phyloP scores from a whole-genome alignment of 108 stramenopile genomes.

The Aureococcus anophagefferens region DNA sequence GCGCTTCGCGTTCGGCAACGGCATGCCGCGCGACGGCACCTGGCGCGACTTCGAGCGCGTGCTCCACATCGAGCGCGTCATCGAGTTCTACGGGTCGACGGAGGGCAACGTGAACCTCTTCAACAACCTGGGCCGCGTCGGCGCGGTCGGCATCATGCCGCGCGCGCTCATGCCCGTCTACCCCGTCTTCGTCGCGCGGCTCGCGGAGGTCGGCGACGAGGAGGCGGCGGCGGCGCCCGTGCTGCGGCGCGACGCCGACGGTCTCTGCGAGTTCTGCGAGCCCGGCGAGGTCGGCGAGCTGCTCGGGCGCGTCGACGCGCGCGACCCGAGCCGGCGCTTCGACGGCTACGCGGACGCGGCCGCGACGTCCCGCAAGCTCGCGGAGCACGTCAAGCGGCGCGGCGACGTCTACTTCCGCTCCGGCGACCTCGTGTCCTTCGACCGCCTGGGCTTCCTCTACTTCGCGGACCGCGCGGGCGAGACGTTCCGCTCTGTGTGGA shows the following conservation, averaged over 20 bases:
- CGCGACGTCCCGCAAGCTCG: conserved; percentile 40
- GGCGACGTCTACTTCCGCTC: conserved; percentile 43
- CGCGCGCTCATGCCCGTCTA: not conserved
- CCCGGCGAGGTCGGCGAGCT: conserved; percentile 39
- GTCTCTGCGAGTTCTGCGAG: conserved; percentile 21
- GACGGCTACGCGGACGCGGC: conserved; percentile 41
- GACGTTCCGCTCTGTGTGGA: too few species aligned
- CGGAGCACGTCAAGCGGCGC: conserved; percentile 23
- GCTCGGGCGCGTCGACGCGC: conserved; percentile 32
- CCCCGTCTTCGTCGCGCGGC: not conserved
- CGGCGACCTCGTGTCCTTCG: conserved; percentile 39
- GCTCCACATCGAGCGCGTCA: conserved; percentile 27
- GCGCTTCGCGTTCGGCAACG: conserved; percentile 47
- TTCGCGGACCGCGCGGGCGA: conserved; percentile 51
- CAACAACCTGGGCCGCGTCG: conserved; percentile 2
- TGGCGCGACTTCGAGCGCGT: conserved; percentile 36
- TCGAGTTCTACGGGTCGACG: conserved; percentile 49
- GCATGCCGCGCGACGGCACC: conserved; percentile 42
- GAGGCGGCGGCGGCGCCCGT: not conserved
- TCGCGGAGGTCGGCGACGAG: conserved; percentile 24
- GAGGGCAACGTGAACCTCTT: conserved; percentile 35
- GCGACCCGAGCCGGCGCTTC: conserved; percentile 13
- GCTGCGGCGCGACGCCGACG: conserved; percentile 22
- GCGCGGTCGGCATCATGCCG: not conserved
- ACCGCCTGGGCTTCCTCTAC: conserved; percentile 34